Evolutionary conservation across 148 eudicot genomes (phyloP), one percentile per base, ranked within the genome.

Genomic region (Selenicereus undatus): DNA sequence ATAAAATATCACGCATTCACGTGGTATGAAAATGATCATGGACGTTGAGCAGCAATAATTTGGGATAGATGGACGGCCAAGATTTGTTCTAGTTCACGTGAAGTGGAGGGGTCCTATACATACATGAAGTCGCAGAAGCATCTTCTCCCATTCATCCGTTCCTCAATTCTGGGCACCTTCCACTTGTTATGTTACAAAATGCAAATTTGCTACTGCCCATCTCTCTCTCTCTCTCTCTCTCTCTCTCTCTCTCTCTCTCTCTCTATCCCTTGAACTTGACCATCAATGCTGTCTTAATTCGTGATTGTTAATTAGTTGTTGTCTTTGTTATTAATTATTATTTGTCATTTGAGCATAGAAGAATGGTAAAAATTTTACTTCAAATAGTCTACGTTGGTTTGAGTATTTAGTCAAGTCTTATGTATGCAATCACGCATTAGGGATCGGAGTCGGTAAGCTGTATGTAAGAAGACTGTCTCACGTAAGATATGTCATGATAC

Each of bases 1-100:
- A 82, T 82, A 77, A 76, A 77, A 77, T 76, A 65, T n/a, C n/a
- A n/a, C n/a, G n/a, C n/a, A n/a, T n/a, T 74, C 78, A 82, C 78
- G 75, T 78, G 81, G 4, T 48, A 2, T 26, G 56, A 65, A 73
- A 21, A 66, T 76, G 22, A 79, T 79, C 60, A 24, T 22, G 71
- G 62, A 74, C 80, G 76, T 70, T 82, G 79, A 14, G n/a, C n/a
- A n/a, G n/a, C n/a, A n/a, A n/a, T n/a, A n/a, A n/a, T n/a, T n/a
- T n/a, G n/a, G 36, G 20, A 3, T 76, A 11, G 30, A 5, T 30
- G 58, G 22, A 83, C 75, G 85, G 82, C 8, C 0, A 30, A 66
- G 75, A 83, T 73, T 66, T 11, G 6, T 24, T 68, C 22, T n/a
- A 54, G 39, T 26, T 62, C 85, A 79, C 78, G 82, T 79, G 81